Percentiles rank a stretch among this genome's conserved stretches.
phyloP scores from a whole-genome alignment of 164 flowering plant species.

The Euptelea pleiosperma region DNA sequence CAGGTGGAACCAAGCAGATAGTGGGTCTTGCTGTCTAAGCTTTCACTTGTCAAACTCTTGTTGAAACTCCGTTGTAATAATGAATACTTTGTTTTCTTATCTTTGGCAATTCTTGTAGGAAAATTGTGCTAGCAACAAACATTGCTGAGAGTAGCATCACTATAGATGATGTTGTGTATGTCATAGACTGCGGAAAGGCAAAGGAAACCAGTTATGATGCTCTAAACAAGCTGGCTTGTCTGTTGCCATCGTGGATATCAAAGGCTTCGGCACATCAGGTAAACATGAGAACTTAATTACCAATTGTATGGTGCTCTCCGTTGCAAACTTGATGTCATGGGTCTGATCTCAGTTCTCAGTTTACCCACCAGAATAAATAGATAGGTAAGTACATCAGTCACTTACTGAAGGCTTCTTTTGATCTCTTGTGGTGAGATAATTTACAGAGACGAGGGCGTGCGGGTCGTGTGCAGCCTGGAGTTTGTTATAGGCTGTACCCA shows the following conservation, averaged over 20 bases:
- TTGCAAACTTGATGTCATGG: background rate
- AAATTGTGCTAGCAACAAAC: slow-evolving; percentile 94
- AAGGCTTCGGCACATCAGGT: slow-evolving; percentile 99
- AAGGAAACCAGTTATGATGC: slow-evolving; percentile 99
- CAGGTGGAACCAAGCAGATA: too few relatives aligned
- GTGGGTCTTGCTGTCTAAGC: too few relatives aligned
- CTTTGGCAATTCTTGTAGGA: slow-evolving; percentile 40
- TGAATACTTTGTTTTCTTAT: background rate
- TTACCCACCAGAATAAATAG: too few relatives aligned
- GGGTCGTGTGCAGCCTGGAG: slow-evolving; percentile 95
- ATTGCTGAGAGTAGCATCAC: slow-evolving; percentile 99
- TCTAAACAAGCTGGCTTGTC: slow-evolving; percentile 86
- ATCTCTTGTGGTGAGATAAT: slow-evolving; percentile 10
- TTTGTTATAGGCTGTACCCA: slow-evolving; percentile 88
- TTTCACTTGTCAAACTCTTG: background rate
- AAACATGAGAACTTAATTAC: background rate
- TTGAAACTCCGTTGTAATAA: background rate
- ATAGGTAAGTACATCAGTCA: background rate
- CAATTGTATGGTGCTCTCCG: background rate
- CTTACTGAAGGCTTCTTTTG: slow-evolving; percentile 3
- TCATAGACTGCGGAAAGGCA: slow-evolving; percentile 94
- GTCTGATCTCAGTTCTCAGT: background rate
- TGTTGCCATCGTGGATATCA: slow-evolving; percentile 97
- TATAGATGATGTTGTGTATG: slow-evolving; percentile 94
- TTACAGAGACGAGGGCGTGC: slow-evolving; percentile 97